These are phyloP conservation scores for Dictyophora rubrovolvata DNA, from an alignment of 768 basidiomycete species.

Conservation along the genomic window DNA sequence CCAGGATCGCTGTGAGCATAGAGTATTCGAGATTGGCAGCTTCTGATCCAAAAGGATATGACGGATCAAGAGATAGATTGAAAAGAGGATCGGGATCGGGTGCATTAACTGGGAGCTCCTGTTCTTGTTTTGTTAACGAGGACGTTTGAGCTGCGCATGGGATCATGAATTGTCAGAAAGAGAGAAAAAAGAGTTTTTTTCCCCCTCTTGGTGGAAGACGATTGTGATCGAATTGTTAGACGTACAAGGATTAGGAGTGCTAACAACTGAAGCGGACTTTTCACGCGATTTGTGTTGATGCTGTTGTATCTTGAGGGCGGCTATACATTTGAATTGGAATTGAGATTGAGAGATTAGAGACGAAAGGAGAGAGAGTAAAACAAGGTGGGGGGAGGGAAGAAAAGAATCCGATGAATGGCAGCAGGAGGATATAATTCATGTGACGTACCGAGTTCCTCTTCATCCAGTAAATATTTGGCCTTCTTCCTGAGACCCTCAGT, in stretches of 20 bases:
- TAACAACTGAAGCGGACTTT: background rate
- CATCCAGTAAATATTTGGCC: constrained; percentile 93
- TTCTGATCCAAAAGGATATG: constrained; percentile 69
- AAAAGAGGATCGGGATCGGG: constrained; percentile 43
- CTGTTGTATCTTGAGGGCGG: constrained; percentile 7
- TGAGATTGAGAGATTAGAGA: background rate
- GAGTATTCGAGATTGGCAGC: constrained; percentile 93
- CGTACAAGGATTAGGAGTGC: background rate
- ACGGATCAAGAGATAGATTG: constrained; percentile 49
- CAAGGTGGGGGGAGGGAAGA: background rate
- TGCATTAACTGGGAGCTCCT: background rate
- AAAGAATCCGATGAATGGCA: background rate
- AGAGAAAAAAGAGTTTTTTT: background rate
- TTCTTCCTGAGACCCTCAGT: constrained; percentile 95
- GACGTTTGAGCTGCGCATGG: background rate
- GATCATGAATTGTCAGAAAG: too few relatives aligned
- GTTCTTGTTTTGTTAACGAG: background rate
- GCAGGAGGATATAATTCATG: background rate
- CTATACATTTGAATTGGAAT: background rate
- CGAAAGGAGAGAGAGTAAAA: background rate
- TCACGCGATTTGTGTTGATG: constrained; percentile 5
- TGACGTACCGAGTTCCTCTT: constrained; percentile 74
- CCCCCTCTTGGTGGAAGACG: too few relatives aligned
- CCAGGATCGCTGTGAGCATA: constrained; percentile 85
- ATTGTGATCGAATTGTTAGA: background rate